Conservation (phyloP, 164 flowering plant species). For the Magnolia sinica region DNA sequence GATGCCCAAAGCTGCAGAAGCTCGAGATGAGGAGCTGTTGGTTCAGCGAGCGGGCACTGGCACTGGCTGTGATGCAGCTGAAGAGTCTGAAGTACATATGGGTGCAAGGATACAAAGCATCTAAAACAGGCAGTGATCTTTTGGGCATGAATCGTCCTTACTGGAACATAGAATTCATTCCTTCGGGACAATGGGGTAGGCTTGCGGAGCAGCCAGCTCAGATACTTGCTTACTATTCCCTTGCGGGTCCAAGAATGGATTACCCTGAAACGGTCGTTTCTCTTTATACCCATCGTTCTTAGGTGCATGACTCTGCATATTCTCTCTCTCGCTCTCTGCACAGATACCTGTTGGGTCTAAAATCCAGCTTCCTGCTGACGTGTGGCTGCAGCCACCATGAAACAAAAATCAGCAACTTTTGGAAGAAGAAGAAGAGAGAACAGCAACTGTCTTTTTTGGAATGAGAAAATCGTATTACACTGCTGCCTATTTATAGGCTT, state of each 20-base stretch:
- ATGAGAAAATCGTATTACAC: no score
- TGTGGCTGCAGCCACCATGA: no score
- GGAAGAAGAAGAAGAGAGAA: no score
- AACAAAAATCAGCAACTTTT: no score
- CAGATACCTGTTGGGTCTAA: conserved; percentile 11
- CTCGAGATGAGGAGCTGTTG: conserved; percentile 83
- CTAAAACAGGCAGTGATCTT: conserved; percentile 52
- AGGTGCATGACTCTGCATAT: conserved; percentile 23
- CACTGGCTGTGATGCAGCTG: conserved; percentile 50
- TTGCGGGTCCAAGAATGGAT: conserved; percentile 81
- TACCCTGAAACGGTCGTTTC: conserved; percentile 52
- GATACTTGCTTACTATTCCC: conserved; percentile 87
- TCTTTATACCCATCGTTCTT: conserved; percentile 39
- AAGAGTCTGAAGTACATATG: conserved; percentile 73
- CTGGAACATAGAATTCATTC: conserved; percentile 91
- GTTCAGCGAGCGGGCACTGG: conserved; percentile 75
- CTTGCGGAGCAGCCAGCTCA: conserved; percentile 65
- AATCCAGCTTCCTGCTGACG: no score
- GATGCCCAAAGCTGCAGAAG: no score
- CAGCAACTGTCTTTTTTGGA: no score
- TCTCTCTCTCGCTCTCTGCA: conserved; percentile 10
- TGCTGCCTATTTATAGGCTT: no score
- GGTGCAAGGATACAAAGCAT: conserved; percentile 80
- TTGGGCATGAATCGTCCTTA: conserved; percentile 68
- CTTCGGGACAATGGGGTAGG: conserved; percentile 18